Evolutionary conservation across 2,329 filamentous ascomycete genomes (phyloP), one percentile per base, ranked within the genome.

Genomic region (Ophiostoma populinum): DNA sequence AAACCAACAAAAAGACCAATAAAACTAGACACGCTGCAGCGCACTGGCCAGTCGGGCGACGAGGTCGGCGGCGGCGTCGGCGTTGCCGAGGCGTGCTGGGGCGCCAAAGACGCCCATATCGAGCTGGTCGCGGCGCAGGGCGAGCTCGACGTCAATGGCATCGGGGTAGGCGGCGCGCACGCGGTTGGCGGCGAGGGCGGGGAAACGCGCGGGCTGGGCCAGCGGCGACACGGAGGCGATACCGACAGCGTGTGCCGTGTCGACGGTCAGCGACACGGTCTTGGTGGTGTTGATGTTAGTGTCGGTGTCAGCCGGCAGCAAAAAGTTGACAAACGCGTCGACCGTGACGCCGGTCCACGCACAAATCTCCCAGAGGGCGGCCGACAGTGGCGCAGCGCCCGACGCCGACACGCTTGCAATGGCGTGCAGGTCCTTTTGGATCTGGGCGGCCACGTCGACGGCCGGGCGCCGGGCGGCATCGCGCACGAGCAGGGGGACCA

Each of bases 261-360:
- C 30, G n/a, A 22, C 21, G 19, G 13, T 21, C 16, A 30, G 15
- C 10, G 20, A 17, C 11, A 35, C 26, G 12, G 15, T 2, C 8
- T 24, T 16, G 11, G 8, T 11, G n/a, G 12, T 24, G 4, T 18
- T 9, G 5, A 16, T 17, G 8, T 13, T 15, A 3, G 10, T 19
- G 11, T 16, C 25, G 12, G 15, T 24, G 3, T 15, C 21, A 1
- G 37, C 35, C 4, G 66, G 5, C 73, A 51, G 34, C 62, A 92
- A 53, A 43, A 92, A 90, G 51, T 94, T 94, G 46, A 93, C 72
- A 55, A 81, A 87, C 0, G 67, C 73, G 45, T 80, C 67, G 1
- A 92, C 53, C 36, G 54, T 59, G 2, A 83, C 55, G 0, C 77
- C 78, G 0, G 80, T 87, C 83, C 83, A 93, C 12, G 63, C 53